phyloP scores from a whole-genome alignment of 371 early-diverging fungal species.

The Lichtheimia ornata region DNA sequence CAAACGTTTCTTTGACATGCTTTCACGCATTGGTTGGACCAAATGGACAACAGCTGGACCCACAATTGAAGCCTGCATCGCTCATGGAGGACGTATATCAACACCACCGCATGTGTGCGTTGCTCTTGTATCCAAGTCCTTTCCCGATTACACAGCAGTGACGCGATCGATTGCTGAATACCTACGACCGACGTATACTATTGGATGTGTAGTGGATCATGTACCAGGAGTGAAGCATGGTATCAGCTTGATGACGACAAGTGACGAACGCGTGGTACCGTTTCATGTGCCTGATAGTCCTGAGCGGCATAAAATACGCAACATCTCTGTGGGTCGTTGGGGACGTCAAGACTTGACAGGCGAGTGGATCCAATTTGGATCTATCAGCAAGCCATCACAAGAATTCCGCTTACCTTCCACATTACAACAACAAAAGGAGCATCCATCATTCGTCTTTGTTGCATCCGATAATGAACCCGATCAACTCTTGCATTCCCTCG shows the following conservation, averaged over 20 bases:
- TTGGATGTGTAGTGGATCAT: constrained; percentile 60
- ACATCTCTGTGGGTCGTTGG: constrained; percentile 61
- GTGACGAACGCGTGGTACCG: constrained; percentile 32
- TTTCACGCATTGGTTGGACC: constrained; percentile 21
- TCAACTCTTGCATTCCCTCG: constrained; percentile 56
- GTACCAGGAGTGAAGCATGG: constrained; percentile 53
- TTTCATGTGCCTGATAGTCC: constrained; percentile 30
- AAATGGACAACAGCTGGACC: constrained; percentile 27
- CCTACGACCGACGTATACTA: constrained; percentile 17
- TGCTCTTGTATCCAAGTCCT: constrained; percentile 45
- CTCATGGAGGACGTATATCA: constrained; percentile 13
- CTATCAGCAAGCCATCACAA: constrained; percentile 37
- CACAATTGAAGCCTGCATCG: constrained; percentile 31
- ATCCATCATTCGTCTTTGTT: constrained; percentile 48
- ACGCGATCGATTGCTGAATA: constrained; percentile 9
- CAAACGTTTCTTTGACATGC: too few relatives aligned
- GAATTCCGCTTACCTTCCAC: constrained; percentile 26
- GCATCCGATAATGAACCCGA: constrained; percentile 70
- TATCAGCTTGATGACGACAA: constrained; percentile 38
- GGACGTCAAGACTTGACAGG: constrained; percentile 50
- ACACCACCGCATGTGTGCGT: constrained; percentile 35
- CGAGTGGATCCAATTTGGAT: constrained; percentile 51
- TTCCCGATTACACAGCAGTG: constrained; percentile 27
- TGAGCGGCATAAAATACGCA: constrained; percentile 48
- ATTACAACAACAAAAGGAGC: constrained; percentile 12